Evolutionary conservation across 495 filamentous ascomycete genomes (phyloP), one percentile per base, ranked within the genome.

Genomic region (Aspergillus biplanus): DNA sequence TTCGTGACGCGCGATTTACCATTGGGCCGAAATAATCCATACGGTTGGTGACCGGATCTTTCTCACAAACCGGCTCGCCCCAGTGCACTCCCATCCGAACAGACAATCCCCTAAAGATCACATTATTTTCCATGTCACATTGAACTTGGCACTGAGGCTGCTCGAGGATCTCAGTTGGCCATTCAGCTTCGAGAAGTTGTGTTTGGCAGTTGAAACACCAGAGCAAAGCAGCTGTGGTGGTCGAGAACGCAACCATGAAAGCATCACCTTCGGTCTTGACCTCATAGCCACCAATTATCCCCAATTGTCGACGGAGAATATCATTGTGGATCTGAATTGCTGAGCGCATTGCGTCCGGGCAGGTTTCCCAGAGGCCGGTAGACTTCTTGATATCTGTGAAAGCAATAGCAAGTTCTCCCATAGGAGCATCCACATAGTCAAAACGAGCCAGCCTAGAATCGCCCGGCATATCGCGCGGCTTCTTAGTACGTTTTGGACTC

Each of bases 1-100:
- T 95, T 74, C 95, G 89, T 53, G 93, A 89, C 0, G 95, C 92
- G 63, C 94, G 91, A 75, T 99, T 99, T 64, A 99, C 95, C 92
- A 99, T 98, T 1, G 96, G 95, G 8, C 95, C 95, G 74, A 97
- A 98, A 75, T 99, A 99, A 71, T 99, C 95, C 95, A 99, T 99
- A 46, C 95, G 92, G 52, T 92, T 88, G 9, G 95, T 99, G 6
- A 99, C 91, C 0, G 95, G 94, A 73, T 99, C 95, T 35, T 89
- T 88, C 71, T 98, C 95, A 67, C 92, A 96, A 58, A 99, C 92
- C 33, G 96, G 95, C 49, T 89, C 86, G 57, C 95, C 95, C 88
- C 89, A 98, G 71, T 99, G 95, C 49, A 93, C 89, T 63, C 95
- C 95, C 96, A 99, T 99, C 55, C 95, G 87, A 44, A 99, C 95